Percentiles rank a stretch among this genome's conserved stretches.
phyloP scores from a whole-genome alignment of 2,329 filamentous ascomycete genomes.

The Fusarium nelsonii region DNA sequence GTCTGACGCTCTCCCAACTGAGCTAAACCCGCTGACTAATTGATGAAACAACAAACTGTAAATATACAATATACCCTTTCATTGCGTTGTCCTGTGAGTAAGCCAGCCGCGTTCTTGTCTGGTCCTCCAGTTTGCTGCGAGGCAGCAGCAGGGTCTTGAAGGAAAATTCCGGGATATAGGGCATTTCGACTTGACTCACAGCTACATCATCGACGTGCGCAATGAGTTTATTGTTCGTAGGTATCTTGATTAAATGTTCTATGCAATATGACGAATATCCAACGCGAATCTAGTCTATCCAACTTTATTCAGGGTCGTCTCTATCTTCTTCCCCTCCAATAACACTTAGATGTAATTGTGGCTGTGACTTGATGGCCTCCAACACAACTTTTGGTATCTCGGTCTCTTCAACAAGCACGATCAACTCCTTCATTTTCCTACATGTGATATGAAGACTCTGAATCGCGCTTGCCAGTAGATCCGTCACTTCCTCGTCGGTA shows the following conservation, averaged over 20 bases:
- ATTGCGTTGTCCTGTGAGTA: too few relatives aligned
- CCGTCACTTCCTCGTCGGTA: constrained; percentile 61
- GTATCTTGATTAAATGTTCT: constrained; percentile 9
- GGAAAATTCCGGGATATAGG: too few relatives aligned
- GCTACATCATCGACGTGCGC: fast-evolving
- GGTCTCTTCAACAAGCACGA: constrained; percentile 53
- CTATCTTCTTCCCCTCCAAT: constrained; percentile 45
- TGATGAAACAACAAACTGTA: too few relatives aligned
- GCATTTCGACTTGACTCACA: not conserved
- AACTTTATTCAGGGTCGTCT: not conserved
- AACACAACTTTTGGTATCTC: constrained; percentile 53
- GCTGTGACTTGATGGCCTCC: constrained; percentile 52
- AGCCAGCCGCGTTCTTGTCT: too few relatives aligned
- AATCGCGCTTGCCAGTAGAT: constrained; percentile 58
- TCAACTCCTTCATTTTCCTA: constrained; percentile 54
- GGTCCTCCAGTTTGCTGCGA: too few relatives aligned
- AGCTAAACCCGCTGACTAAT: constrained; percentile 29
- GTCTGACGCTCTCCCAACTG: constrained; percentile 2
- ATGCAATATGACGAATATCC: not conserved
- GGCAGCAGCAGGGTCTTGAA: too few relatives aligned
- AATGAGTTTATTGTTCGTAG: not conserved
- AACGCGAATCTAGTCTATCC: not conserved
- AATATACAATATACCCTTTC: too few relatives aligned
- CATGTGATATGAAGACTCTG: constrained; percentile 55
- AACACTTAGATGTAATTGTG: constrained; percentile 51